phyloP scores from a whole-genome alignment of 257 asterid genomes.

The Solanum lignicaule region DNA sequence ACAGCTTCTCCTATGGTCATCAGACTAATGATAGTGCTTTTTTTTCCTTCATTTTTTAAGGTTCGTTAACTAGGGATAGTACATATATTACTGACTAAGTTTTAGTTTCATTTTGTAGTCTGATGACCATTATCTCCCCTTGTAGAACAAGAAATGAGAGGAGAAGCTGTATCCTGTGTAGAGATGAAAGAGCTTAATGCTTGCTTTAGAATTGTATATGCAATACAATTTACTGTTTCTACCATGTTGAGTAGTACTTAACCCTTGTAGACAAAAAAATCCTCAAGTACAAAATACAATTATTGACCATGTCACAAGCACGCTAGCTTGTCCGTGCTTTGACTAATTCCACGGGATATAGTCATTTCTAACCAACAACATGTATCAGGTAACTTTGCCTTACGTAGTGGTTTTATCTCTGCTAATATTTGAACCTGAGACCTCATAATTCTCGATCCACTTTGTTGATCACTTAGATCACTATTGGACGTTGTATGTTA shows the following conservation, averaged over 20 bases:
- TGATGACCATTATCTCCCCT: neutral
- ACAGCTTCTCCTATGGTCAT: neutral
- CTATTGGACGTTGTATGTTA: neutral
- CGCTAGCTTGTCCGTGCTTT: neutral
- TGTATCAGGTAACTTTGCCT: neutral
- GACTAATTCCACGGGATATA: fast-evolving
- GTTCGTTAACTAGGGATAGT: neutral
- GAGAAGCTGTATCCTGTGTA: neutral
- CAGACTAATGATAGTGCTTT: neutral
- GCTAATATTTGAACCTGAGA: neutral
- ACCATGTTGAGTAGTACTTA: neutral
- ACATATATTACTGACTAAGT: neutral
- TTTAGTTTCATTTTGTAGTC: neutral
- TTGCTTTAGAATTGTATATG: neutral
- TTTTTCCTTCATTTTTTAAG: neutral
- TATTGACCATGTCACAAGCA: neutral
- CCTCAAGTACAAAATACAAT: neutral
- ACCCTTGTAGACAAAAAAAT: neutral
- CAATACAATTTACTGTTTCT: neutral
- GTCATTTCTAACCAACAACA: fast-evolving
- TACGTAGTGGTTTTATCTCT: neutral
- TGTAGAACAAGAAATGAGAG: neutral
- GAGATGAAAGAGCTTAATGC: neutral
- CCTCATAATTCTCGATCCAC: neutral
- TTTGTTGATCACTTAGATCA: neutral